Evolutionary conservation across 2,329 filamentous ascomycete genomes (phyloP).

Genomic region (Rhynchosporium agropyri): DNA sequence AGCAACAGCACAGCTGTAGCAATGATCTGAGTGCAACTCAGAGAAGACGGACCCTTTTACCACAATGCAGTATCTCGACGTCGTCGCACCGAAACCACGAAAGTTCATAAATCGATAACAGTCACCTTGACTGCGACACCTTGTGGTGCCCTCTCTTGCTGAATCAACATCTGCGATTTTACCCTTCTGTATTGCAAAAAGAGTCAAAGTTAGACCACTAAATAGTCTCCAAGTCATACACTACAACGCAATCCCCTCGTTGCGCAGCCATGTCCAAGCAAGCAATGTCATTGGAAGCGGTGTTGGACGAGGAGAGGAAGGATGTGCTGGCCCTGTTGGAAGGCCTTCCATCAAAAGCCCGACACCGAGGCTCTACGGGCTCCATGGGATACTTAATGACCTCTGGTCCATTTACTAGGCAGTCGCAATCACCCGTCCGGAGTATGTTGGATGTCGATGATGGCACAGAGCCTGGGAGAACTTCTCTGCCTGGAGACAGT

Average conservation of each 20-base stretch:
- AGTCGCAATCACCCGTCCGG: constrained; percentile 65
- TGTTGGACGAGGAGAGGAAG: constrained; percentile 74
- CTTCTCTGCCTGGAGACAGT: constrained; percentile 15
- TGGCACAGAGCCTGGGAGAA: constrained; percentile 29
- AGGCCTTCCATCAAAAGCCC: constrained; percentile 23
- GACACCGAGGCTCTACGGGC: constrained; percentile 39
- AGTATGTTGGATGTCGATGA: constrained; percentile 53
- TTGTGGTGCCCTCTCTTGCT: constrained; percentile 28
- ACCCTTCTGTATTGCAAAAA: constrained; percentile 14
- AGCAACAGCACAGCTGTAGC: constrained; percentile 35
- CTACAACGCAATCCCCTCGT: constrained; percentile 1
- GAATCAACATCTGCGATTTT: constrained; percentile 22
- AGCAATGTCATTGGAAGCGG: constrained; percentile 74
- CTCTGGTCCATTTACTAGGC: constrained; percentile 53
- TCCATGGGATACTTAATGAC: constrained; percentile 47
- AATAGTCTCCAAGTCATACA: neutral
- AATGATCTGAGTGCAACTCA: constrained; percentile 38
- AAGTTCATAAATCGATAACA: constrained; percentile 43
- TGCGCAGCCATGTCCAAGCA: constrained; percentile 37
- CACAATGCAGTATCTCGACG: constrained; percentile 43
- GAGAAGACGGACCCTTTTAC: constrained; percentile 27
- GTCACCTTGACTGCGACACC: constrained; percentile 20
- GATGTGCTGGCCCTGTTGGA: constrained; percentile 73
- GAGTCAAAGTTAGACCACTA: constrained; percentile 10
- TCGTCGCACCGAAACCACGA: constrained; percentile 36